A percentile compares a stretch with the other conserved stretches of the same genome.
phyloP scores from a whole-genome alignment of 495 filamentous ascomycete species.

The Elasticomyces elasticus region DNA sequence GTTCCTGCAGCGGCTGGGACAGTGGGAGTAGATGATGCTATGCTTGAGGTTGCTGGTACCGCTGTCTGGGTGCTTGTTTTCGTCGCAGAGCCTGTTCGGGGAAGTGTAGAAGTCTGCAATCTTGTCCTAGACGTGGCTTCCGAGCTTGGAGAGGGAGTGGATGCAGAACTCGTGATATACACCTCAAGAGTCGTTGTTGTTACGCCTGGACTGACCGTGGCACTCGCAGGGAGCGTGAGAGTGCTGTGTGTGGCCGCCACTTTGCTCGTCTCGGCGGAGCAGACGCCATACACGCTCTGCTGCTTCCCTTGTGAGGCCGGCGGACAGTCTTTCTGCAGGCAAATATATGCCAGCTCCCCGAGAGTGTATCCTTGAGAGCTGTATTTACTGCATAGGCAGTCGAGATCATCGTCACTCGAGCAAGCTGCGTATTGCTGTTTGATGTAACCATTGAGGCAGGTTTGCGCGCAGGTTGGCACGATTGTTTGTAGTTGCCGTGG shows the following conservation, averaged over 20 bases:
- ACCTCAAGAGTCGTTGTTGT: not conserved
- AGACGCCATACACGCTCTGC: conserved; percentile 14
- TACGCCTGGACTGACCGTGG: conserved; percentile 1
- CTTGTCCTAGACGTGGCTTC: not conserved
- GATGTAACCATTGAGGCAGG: conserved; percentile 13
- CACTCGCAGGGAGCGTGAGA: conserved; percentile 10
- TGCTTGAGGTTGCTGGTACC: not conserved
- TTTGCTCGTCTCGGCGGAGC: conserved; percentile 5
- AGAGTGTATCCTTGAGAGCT: conserved; percentile 20
- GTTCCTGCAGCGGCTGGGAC: not conserved
- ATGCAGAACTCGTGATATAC: conserved; percentile 1
- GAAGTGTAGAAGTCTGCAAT: not conserved
- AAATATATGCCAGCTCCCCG: conserved; percentile 21
- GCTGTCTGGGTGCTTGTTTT: too few species aligned
- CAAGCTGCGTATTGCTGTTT: conserved; percentile 7
- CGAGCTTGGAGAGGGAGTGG: not conserved
- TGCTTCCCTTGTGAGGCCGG: not conserved
- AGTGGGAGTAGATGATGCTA: not conserved
- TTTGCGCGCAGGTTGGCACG: conserved; percentile 12
- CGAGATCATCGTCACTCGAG: not conserved
- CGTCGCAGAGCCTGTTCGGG: too few species aligned
- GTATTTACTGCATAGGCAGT: conserved; percentile 20
- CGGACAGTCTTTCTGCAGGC: conserved; percentile 16
- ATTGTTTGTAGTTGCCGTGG: conserved; percentile 5
- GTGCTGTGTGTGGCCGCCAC: conserved; percentile 18